Percentiles rank a stretch among this genome's conserved stretches.
Evolutionary conservation across 345 rosid genomes (phyloP).

Genomic region (Combretum micranthum): DNA sequence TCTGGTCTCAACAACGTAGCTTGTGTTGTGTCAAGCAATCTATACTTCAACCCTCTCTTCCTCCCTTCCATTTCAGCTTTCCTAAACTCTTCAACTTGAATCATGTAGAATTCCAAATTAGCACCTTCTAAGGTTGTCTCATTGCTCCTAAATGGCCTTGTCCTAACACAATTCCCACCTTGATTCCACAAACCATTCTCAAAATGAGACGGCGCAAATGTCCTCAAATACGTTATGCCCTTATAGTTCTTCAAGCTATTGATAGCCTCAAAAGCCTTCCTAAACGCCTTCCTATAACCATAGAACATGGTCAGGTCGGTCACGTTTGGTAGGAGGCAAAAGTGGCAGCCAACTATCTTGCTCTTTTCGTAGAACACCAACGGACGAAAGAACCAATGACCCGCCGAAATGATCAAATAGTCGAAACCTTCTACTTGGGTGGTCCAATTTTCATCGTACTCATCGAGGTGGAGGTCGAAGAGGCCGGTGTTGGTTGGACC

Average conservation of each 20-base stretch:
- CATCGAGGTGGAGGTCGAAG: slow-evolving; percentile 62
- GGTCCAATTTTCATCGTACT: slow-evolving; percentile 47
- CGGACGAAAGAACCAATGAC: slow-evolving; percentile 91
- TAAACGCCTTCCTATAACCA: slow-evolving; percentile 55
- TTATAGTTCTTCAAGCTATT: slow-evolving; percentile 39
- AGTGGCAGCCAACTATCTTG: slow-evolving; percentile 49
- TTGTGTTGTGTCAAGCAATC: slow-evolving; percentile 54
- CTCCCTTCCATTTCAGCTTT: slow-evolving; percentile 47
- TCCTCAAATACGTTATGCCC: slow-evolving; percentile 57
- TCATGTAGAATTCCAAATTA: slow-evolving; percentile 46
- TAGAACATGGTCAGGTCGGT: slow-evolving; percentile 52
- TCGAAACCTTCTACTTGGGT: slow-evolving; percentile 48
- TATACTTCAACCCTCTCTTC: slow-evolving; percentile 41
- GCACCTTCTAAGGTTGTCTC: slow-evolving; percentile 46
- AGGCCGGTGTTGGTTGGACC: slow-evolving; percentile 38
- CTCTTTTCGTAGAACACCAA: slow-evolving; percentile 39
- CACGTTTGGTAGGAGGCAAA: slow-evolving; percentile 41
- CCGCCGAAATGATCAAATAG: slow-evolving; percentile 51
- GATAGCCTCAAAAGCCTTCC: slow-evolving; percentile 61
- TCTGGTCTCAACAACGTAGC: slow-evolving; percentile 63
- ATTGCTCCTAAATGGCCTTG: slow-evolving; percentile 41
- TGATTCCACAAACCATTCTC: slow-evolving; percentile 74
- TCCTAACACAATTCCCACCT: slow-evolving; percentile 73
- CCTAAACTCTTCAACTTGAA: slow-evolving; percentile 68
- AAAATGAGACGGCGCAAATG: slow-evolving; percentile 71